Base-by-base conservation (phyloP, 1,284 basidiomycete genomes). In the Irpex sp. region DNA sequence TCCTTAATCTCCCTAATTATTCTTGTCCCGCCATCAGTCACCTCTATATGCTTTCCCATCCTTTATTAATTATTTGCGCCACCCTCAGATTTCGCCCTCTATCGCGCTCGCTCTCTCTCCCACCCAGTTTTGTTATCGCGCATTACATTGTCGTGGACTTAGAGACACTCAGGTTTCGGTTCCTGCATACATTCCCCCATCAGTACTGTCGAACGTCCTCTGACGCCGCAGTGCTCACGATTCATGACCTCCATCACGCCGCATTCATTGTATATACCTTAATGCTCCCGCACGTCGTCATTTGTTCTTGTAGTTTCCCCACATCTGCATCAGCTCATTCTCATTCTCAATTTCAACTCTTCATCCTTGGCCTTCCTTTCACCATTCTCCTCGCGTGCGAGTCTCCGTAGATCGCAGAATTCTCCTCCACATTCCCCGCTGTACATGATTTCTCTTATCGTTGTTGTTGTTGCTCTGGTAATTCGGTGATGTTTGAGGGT, bases 21-120 rank as follows among this genome's bases (percentile, higher is more conserved):
- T 61, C 50, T 67, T 53, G 62, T 43, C 57, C 56, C 57, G 17
- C 57, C 59, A 39, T 58, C 46, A 0, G 35, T 19, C 53, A 9
- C 31, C 33, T 17, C 53, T 26, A 26, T 3, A 26, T 26, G 26
- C 53, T 35, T 55, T 55, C 33, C 53, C 53, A 19, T 17, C 17
- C 49, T 43, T 15, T 43, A 9, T 15, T 43, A 43, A 43, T 43
- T 43, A 43, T 43, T 43, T 4, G 39, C 39, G 15, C 39, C 15
- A 15, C 39, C 39, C 21, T 17, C 49, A 51, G 49, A 9, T 51
- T 9, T 19, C 49, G 2, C 49, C 9, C n/a, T 17, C 9, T 51
- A 13, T 39, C 37, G 37, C 13, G 11, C 9, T 51, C 39, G 11
- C 15, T 15, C 39, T 43, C 11, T 43, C 39, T 9, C 15, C 8